A percentile compares a stretch with the other conserved stretches of the same genome.
Evolutionary conservation across 2,329 filamentous ascomycete species (phyloP).

Genomic region (Onygena corvina): DNA sequence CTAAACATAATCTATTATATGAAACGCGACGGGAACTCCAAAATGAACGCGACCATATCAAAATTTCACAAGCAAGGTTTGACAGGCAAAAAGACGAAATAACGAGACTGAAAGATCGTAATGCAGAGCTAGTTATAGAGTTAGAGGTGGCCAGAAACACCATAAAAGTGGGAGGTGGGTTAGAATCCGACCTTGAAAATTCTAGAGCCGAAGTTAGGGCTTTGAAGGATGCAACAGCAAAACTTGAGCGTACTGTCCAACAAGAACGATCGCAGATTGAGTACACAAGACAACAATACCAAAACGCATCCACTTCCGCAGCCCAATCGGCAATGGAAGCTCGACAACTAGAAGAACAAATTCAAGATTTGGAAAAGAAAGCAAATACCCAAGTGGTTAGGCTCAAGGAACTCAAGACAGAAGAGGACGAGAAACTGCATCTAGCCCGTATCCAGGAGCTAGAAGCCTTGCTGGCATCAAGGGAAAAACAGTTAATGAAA

Average conservation of each 20-base stretch:
- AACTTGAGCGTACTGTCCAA: constrained; percentile 29
- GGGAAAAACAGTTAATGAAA: constrained; percentile 30
- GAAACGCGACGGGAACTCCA: constrained; percentile 29
- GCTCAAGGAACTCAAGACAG: constrained; percentile 29
- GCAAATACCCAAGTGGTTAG: constrained; percentile 27
- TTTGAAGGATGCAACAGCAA: constrained; percentile 26
- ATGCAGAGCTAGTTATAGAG: constrained; percentile 27
- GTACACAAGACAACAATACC: constrained; percentile 37
- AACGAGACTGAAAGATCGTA: constrained; percentile 31
- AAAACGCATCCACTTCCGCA: constrained; percentile 35
- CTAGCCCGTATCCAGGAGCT: constrained; percentile 30
- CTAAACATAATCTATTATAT: constrained; percentile 28
- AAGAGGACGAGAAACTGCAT: constrained; percentile 26
- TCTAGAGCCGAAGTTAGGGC: constrained; percentile 31
- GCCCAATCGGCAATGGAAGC: constrained; percentile 32
- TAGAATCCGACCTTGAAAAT: constrained; percentile 31
- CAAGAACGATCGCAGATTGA: constrained; percentile 35
- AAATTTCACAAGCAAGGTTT: constrained; percentile 22
- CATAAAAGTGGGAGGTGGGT: constrained; percentile 31
- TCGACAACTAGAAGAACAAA: constrained; percentile 28
- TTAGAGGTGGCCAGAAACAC: constrained; percentile 30
- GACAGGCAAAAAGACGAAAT: constrained; percentile 29
- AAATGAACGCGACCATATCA: constrained; percentile 21
- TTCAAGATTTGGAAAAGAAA: constrained; percentile 27
- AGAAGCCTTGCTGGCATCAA: constrained; percentile 25